Evolutionary conservation across 2,329 filamentous ascomycete genomes (phyloP), one percentile per base, ranked within the genome.

Genomic region (Microsporum canis): DNA sequence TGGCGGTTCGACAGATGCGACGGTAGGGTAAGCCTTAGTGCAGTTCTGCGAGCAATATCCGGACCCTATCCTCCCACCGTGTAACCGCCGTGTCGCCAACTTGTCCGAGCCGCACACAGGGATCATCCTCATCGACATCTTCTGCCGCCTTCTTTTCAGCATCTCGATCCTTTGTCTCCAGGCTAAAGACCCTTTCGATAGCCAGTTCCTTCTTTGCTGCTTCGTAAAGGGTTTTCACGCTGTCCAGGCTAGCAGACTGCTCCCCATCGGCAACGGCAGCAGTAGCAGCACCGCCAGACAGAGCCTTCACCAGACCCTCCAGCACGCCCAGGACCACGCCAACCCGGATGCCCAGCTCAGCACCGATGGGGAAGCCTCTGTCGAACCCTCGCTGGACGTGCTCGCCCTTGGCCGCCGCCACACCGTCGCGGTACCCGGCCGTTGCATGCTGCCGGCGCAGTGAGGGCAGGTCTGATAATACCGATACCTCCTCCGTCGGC

Each of bases 371-470:
- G 71, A 91, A 97, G 0, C 92, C 92, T 65, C 92, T 89, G 71
- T 99, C 94, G 70, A 99, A 97, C 0, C 92, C 92, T 12, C 80
- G 80, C 74, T 99, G 94, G 31, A 96, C 84, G 68, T 85, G 87
- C 56, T 80, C 76, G 31, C 83, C 82, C 72, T 97, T 97, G 36
- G 88, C 88, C 2, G 78, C 78, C 0, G 87, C 82, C 59, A 97
- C 82, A 51, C 92, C 94, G 68, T 96, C 91, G 62, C 92, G 87
- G 75, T 97, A 97, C 23, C 94, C 94, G 43, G 88, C 86, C 5
- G 88, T 96, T 59, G 84, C 82, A 72, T 96, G 90, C 60, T 88
- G 85, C 47, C 84, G 81, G 68, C 88, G 85, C 14, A 96, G 81
- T 29, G 88, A 85, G 23, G 82, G 84, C 58, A 94, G 82, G 67